Percentiles rank a stretch among this genome's conserved stretches.
Evolutionary conservation across 371 early-diverging fungal species (phyloP).

Genomic region (Mortierella sp.): DNA sequence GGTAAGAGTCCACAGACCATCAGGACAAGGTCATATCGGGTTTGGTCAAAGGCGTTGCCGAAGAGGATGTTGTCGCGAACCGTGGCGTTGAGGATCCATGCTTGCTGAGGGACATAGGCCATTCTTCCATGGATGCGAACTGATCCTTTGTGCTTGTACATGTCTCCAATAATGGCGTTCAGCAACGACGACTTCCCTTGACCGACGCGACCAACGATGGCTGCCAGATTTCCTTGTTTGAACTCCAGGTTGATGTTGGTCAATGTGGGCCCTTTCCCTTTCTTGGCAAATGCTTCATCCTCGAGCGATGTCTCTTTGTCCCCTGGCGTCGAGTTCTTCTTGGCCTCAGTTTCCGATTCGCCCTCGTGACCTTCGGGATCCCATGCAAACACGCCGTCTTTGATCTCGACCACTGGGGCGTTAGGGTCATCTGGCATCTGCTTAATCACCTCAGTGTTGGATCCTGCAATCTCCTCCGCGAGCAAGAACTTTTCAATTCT

Average conservation of each 20-base stretch:
- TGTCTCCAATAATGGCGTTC: slow-evolving; percentile 64
- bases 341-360: slow-evolving; percentile 28
- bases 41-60: slow-evolving; percentile 63
- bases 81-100: slow-evolving; percentile 70
- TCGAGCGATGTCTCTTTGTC: slow-evolving; percentile 20
- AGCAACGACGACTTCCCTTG: slow-evolving; percentile 65
- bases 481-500: slow-evolving; percentile 75
- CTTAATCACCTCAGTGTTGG: slow-evolving; percentile 18
- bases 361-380: slow-evolving; percentile 34
- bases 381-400: slow-evolving; percentile 54
- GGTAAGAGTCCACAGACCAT: slow-evolving; percentile 67
- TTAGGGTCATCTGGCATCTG: slow-evolving; percentile 35
- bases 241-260: slow-evolving; percentile 52
- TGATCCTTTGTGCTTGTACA: slow-evolving; percentile 54
- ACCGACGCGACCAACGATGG: slow-evolving; percentile 64
- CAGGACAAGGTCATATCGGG: slow-evolving; percentile 63
- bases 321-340: slow-evolving; percentile 17
- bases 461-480: slow-evolving; percentile 68
- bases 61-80: slow-evolving; percentile 68
- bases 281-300: slow-evolving; percentile 20
- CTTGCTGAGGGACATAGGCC: slow-evolving; percentile 65
- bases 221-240: slow-evolving; percentile 50
- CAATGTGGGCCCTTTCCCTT: slow-evolving; percentile 37
- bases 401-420: slow-evolving; percentile 34
- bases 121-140: slow-evolving; percentile 60